Base-by-base conservation (phyloP, 2,329 filamentous ascomycete genomes). In the Hyphodiscus sp. region DNA sequence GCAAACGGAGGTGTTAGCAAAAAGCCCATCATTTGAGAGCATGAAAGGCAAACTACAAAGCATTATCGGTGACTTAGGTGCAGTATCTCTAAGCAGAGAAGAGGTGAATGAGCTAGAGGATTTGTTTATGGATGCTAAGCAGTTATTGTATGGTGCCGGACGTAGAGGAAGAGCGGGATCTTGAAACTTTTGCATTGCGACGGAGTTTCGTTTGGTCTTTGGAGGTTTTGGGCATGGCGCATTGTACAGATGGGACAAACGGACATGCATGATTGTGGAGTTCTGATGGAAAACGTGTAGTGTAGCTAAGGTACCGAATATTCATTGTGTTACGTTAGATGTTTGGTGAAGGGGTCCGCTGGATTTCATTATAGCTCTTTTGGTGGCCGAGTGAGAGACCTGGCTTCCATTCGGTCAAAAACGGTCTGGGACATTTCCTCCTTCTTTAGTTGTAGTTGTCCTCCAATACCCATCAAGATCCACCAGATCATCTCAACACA, bases 121-220 rank as follows among this genome's bases (percentile, higher is more conserved):
- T 65, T 73, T 89, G 62, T 76, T 94, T 66, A 89, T 91, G 73
- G 86, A 92, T 67, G 81, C 92, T 59, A 85, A 87, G 68, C 77
- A 80, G 58, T 83, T 87, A 67, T 76, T 91, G 49, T 87, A 87
- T 67, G 81, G 85, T 52, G 89, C 88, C 16, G 83, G 83, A 63
- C 74, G 74, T 63, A 77, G 86, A 57, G 77, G 80, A 41, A 69
- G 77, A 55, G 46, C 8, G 19, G 47, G 53, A 10, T 47, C 41
- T 51, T 55, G 49, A 53, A 55, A 42, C 48, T 19, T 45, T 57
- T 52, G 55, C 60, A 61, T 63, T 56, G 56, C 47, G 52, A 43
- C 44, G 58, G 62, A 58, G 58, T 62, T 62, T 55, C 55, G 49
- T 19, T 52, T 26, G 23, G 4, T 45, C 42, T 45, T 16, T 4